A percentile compares a stretch with the other conserved stretches of the same genome.
Conservation (phyloP, 305 asterid species). For the Galium porrigens region DNA sequence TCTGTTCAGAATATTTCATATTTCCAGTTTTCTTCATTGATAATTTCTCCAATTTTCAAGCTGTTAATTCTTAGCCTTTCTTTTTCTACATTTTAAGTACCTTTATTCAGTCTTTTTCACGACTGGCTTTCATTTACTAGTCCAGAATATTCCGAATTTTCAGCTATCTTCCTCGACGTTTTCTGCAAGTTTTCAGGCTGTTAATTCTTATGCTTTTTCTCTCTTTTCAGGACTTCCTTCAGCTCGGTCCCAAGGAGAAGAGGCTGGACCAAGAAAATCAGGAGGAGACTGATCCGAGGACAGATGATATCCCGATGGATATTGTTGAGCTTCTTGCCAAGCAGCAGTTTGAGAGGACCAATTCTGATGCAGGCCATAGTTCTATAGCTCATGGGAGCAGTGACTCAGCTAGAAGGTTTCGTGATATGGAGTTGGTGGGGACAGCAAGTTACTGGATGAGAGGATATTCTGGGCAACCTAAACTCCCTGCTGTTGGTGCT, state of each 20-base stretch:
- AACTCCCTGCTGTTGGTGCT: constrained; percentile 16
- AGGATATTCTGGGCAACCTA: constrained; percentile 15
- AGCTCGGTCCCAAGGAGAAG: constrained; percentile 18
- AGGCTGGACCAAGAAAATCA: constrained; percentile 22
- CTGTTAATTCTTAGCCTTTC: neutral
- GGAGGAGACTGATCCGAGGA: constrained; percentile 19
- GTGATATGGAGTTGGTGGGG: constrained; percentile 21
- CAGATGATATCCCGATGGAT: constrained; percentile 76
- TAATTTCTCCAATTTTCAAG: neutral
- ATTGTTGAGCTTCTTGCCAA: constrained; percentile 65
- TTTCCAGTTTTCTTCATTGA: neutral
- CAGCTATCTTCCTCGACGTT: neutral
- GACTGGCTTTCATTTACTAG: neutral
- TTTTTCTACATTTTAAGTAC: neutral
- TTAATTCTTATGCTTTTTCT: neutral
- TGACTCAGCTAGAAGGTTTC: constrained; percentile 15
- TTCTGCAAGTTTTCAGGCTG: neutral
- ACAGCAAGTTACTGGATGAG: constrained; percentile 1
- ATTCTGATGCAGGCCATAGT: constrained; percentile 25
- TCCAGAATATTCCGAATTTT: neutral
- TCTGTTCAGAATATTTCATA: neutral
- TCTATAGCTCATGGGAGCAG: constrained; percentile 15
- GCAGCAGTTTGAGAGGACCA: constrained; percentile 45
- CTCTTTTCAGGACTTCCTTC: constrained; percentile 17
- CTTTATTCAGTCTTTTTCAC: neutral